Conservation (phyloP, 495 filamentous ascomycete genomes). For the Aspergillus taichungensis region DNA sequence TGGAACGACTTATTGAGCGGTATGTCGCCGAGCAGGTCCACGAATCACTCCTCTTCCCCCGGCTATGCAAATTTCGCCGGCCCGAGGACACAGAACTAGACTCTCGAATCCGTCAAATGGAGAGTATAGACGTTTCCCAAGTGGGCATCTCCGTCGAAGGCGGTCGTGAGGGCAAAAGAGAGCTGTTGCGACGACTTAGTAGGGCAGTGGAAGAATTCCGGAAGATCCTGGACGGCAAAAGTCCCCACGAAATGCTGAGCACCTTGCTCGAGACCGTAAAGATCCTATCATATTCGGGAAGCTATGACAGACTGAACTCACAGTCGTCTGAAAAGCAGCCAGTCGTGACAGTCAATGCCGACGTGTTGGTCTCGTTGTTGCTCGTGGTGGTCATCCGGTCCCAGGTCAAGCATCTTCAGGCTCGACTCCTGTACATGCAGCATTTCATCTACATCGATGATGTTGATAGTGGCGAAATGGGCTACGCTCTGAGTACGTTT, state of each 20-base stretch:
- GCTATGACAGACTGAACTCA: conserved; percentile 25
- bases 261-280: conserved; percentile 83
- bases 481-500: conserved; percentile 93
- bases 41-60: conserved; percentile 72
- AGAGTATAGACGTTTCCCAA: conserved; percentile 88
- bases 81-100: conserved; percentile 87
- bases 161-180: conserved; percentile 60
- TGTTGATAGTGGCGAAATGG: conserved; percentile 93
- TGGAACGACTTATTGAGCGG: conserved; percentile 89
- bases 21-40: conserved; percentile 94
- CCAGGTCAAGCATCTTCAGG: conserved; percentile 80
- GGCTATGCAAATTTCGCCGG: conserved; percentile 66
- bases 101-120: conserved; percentile 82
- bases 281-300: conserved; percentile 53
- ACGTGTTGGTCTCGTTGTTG: conserved; percentile 87
- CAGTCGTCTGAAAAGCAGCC: conserved; percentile 48
- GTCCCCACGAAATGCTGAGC: conserved; percentile 92
- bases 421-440: conserved; percentile 83
- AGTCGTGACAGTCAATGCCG: conserved; percentile 82
- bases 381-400: conserved; percentile 89
- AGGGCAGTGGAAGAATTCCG: conserved; percentile 84
- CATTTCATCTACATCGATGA: conserved; percentile 96
- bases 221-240: conserved; percentile 72
- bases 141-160: conserved; percentile 77
- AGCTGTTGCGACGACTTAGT: conserved; percentile 59